A percentile compares a stretch with the other conserved stretches of the same genome.
phyloP scores from a whole-genome alignment of 371 early-diverging fungal genomes.

The Mortierella polycephala region DNA sequence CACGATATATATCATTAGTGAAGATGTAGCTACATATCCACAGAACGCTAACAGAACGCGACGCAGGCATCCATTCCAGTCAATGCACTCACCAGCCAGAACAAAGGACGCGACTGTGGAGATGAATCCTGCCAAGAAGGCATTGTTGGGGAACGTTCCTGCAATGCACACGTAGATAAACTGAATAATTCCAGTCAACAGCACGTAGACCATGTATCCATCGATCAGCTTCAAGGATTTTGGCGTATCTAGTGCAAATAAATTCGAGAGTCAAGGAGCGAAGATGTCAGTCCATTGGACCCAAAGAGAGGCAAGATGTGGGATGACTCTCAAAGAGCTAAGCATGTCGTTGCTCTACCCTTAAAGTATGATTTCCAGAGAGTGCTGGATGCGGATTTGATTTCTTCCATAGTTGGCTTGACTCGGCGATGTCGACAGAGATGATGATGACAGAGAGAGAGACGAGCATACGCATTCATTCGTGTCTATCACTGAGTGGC shows the following conservation, averaged over 20 bases:
- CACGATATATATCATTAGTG: background rate
- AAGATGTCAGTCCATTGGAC: no score
- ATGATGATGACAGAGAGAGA: constrained; percentile 7
- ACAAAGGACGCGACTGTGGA: constrained; percentile 93
- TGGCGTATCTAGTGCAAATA: constrained; percentile 73
- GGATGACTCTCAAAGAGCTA: no score
- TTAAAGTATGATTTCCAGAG: constrained; percentile 39
- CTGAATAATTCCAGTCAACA: constrained; percentile 88
- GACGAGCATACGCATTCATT: background rate
- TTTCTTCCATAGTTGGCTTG: constrained; percentile 23
- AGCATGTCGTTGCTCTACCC: constrained; percentile 20
- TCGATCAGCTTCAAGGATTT: constrained; percentile 89
- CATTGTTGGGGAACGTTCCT: constrained; percentile 97
- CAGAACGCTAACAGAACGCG: background rate
- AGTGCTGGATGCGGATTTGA: constrained; percentile 32
- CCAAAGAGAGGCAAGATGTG: no score
- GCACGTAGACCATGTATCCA: constrained; percentile 88
- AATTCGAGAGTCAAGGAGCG: background rate
- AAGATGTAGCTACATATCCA: background rate
- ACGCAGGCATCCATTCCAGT: background rate
- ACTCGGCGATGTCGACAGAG: background rate
- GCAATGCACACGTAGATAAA: constrained; percentile 86
- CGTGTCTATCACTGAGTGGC: background rate
- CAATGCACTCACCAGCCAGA: constrained; percentile 77
- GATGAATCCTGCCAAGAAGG: constrained; percentile 95